Evolutionary conservation across 345 rosid species (phyloP).

Genomic region (Psidium guajava): DNA sequence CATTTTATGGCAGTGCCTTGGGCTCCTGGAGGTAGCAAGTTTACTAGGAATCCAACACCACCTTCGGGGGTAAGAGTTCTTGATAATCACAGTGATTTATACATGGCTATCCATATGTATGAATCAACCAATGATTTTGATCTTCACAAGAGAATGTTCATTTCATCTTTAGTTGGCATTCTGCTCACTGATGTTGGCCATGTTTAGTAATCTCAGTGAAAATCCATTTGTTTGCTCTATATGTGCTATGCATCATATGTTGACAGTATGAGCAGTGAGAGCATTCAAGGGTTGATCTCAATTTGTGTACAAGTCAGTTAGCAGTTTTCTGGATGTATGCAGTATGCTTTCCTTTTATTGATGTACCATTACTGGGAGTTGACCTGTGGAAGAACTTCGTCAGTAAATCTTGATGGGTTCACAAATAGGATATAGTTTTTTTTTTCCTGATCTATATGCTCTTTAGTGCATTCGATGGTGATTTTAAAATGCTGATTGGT

Average conservation of each 20-base stretch:
- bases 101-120: not conserved
- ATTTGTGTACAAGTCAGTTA: not conserved
- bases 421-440: not conserved
- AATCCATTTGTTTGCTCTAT: not conserved
- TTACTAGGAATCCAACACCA: conserved; percentile 83
- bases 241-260: not conserved
- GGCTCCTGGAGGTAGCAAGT: conserved; percentile 99
- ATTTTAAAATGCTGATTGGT: not conserved
- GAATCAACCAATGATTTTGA: not conserved
- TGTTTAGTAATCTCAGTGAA: not conserved
- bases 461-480: not conserved
- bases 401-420: not conserved
- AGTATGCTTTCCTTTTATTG: not conserved
- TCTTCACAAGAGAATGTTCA: not conserved
- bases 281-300: not conserved
- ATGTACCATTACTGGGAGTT: not conserved
- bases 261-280: not conserved
- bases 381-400: not conserved
- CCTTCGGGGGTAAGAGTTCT: conserved; percentile 66
- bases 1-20: conserved; percentile 66
- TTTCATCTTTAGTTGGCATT: not conserved
- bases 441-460: not conserved
- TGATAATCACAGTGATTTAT: not conserved
- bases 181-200: not conserved
- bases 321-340: not conserved